Evolutionary conservation across 2,329 filamentous ascomycete species (phyloP).

Genomic region (Cercospora zeina): DNA sequence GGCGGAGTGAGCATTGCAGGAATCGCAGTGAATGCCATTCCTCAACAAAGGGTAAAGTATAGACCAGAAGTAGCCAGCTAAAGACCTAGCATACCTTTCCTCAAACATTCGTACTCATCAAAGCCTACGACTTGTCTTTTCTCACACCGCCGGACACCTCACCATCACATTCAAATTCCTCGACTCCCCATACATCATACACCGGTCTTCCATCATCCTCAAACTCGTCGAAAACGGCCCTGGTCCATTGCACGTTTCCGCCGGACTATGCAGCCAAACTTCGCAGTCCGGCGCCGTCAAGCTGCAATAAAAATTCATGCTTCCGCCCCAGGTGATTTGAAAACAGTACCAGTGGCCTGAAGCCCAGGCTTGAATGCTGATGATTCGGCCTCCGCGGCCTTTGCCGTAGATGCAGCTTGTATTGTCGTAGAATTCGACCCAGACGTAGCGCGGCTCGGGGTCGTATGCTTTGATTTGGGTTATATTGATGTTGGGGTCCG

Average conservation of each 20-base stretch:
- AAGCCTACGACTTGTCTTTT: background rate
- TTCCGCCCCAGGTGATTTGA: constrained; percentile 1
- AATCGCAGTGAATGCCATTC: background rate
- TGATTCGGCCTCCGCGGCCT: background rate
- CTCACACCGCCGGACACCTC: background rate
- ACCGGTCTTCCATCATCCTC: background rate
- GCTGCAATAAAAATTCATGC: background rate
- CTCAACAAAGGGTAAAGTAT: background rate
- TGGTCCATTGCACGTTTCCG: background rate
- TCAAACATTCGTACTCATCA: background rate
- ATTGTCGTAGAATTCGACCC: constrained; percentile 2
- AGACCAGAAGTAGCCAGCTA: background rate
- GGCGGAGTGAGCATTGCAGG: background rate
- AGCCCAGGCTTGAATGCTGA: background rate
- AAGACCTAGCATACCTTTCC: background rate
- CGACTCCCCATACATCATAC: background rate
- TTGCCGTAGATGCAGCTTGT: background rate
- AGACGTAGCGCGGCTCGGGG: background rate
- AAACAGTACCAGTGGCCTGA: background rate
- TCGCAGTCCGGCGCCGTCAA: background rate
- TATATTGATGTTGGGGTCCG: background rate
- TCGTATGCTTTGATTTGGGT: background rate
- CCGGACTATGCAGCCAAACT: background rate
- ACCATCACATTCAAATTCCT: constrained; percentile 7
- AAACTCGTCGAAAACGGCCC: background rate